Evolutionary conservation across 108 stramenopile genomes (phyloP), one percentile per base, ranked within the genome.

Genomic region (Ochromonas danica): DNA sequence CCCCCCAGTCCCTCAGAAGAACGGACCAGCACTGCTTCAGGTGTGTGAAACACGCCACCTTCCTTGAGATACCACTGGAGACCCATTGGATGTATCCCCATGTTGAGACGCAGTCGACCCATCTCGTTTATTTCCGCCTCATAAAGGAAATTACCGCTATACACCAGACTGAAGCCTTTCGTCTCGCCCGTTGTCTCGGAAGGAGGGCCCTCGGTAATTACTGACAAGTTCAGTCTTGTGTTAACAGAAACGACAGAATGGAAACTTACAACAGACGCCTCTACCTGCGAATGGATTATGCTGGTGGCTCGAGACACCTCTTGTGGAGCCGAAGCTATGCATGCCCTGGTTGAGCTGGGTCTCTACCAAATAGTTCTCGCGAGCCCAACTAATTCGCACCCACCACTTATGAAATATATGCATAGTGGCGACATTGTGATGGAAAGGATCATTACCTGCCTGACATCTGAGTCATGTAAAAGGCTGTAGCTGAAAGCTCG

Each of bases 301-400:
- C 35, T 78, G 77, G 62, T 78, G 77, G 62, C 14, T 22, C 17
- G 61, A 62, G 39, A 2, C 2, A 3, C 77, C 77, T 2, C 77
- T 2, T 1, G 51, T 2, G n/a, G 33, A 36, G 39, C 60, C 77
- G 77, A 78, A 3, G 35, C 22, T 10, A 25, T 43, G 60, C 45
- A 78, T 30, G 2, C 77, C 77, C n/a, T 78, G 77, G 28, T 60
- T 27, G n/a, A 78, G 77, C 77, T 63, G 60, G n/a, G 51, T 43
- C 6, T 3, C 3, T 30, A 61, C 17, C n/a, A 78, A 10, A 22
- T 78, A 30, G 1, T 61, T 2, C 17, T 78, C 77, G 33, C 77
- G 51, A 1, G 77, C 77, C 77, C 77, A 78, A 17, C 51, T 57
- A 57, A 10, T n/a, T n/a, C n/a, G n/a, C n/a, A n/a, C n/a, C n/a